phyloP scores from a whole-genome alignment of 1,139 yeast species.

The Lodderomyces pseudojiufengensis region DNA sequence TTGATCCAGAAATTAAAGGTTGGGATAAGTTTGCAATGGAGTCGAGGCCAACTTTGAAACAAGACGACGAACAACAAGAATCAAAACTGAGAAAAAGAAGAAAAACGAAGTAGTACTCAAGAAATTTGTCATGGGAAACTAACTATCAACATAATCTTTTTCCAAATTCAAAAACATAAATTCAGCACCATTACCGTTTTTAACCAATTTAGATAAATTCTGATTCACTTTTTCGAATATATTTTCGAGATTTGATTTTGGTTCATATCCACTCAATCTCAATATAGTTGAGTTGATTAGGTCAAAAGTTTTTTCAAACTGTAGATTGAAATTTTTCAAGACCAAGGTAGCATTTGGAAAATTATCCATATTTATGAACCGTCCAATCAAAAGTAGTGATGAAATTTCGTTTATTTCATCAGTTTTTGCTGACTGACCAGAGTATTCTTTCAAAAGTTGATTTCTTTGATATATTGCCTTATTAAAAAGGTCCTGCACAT shows the following conservation, averaged over 20 bases:
- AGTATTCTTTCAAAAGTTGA: conserved; percentile 32
- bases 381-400: conserved; percentile 28
- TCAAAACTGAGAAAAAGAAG: conserved; percentile 3
- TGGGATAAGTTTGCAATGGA: conserved; percentile 7
- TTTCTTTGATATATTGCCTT: conserved; percentile 42
- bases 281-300: conserved; percentile 31
- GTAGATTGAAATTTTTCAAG: conserved; percentile 5
- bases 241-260: conserved; percentile 32
- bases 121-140: no score
- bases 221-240: conserved; percentile 31
- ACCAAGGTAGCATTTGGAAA: conserved; percentile 24
- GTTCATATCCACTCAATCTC: conserved; percentile 25
- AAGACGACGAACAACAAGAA: no score
- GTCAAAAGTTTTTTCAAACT: conserved; percentile 14
- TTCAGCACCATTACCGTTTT: conserved; percentile 29
- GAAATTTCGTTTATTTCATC: conserved; percentile 24
- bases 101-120: background rate
- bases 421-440: conserved; percentile 10
- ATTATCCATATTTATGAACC: conserved; percentile 18
- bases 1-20: conserved; percentile 15
- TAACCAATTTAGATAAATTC: conserved; percentile 31
- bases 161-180: conserved; percentile 40
- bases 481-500: conserved; percentile 15
- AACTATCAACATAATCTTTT: conserved; percentile 35
- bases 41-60: background rate